phyloP scores from a whole-genome alignment of 1,139 yeast species.

The Magnusiomyces tetraspermus region DNA sequence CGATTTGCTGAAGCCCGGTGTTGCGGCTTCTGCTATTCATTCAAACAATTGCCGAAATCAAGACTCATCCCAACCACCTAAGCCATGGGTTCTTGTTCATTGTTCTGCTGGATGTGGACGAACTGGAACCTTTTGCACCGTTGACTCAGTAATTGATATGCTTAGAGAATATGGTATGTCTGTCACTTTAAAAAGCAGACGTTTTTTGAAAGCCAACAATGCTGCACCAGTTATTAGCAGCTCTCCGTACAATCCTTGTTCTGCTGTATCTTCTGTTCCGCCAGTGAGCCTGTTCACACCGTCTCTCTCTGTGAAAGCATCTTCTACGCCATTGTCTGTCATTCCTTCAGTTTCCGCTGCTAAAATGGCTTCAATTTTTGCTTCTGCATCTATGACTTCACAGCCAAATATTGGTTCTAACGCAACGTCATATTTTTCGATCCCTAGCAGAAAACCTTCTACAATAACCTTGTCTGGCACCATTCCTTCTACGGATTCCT shows the following conservation, averaged over 20 bases:
- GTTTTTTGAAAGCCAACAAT: not conserved
- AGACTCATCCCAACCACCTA: slow-evolving; percentile 21
- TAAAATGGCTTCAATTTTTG: not conserved
- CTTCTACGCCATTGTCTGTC: not conserved
- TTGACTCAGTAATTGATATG: slow-evolving; percentile 54
- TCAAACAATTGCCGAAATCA: not conserved
- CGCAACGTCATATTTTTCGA: not conserved
- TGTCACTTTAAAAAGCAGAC: not conserved
- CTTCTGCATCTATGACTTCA: not conserved
- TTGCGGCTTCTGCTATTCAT: not conserved
- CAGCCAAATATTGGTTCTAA: not conserved
- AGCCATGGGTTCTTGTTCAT: slow-evolving; percentile 50
- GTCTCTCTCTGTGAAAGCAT: not conserved
- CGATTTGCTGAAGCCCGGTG: not conserved
- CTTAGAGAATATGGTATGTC: slow-evolving; percentile 22
- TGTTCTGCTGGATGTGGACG: slow-evolving; percentile 93
- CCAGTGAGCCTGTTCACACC: not conserved
- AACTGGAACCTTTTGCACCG: slow-evolving; percentile 75
- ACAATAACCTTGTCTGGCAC: not conserved
- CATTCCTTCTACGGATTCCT: not conserved
- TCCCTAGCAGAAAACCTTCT: not conserved
- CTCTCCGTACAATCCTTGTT: too few species aligned
- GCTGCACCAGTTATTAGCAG: too few species aligned
- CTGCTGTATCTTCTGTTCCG: not conserved
- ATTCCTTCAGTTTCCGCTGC: not conserved